These are phyloP conservation scores for Hippophae gyantsensis DNA, from an alignment of 306 rosid species.

Conservation along the genomic window DNA sequence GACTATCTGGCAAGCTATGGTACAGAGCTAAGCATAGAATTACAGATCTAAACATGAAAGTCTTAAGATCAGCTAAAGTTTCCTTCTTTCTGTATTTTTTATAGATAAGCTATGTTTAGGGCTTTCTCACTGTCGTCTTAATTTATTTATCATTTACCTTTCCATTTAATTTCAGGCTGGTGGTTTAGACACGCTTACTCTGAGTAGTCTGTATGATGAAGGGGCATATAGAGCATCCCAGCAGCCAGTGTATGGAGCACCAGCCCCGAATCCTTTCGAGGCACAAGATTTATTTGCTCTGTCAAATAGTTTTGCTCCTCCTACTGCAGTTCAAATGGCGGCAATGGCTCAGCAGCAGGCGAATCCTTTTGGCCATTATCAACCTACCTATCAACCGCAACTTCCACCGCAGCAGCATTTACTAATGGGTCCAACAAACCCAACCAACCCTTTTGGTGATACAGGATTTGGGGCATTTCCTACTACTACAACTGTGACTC, in stretches of 20 bases:
- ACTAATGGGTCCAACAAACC: conserved; percentile 68
- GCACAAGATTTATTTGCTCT: conserved; percentile 78
- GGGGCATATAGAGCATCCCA: conserved; percentile 78
- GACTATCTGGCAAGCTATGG: too few relatives aligned
- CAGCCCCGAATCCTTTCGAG: conserved; percentile 93
- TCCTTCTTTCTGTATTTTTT: too few relatives aligned
- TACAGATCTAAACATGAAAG: too few relatives aligned
- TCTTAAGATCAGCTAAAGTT: too few relatives aligned
- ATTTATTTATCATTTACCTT: background rate
- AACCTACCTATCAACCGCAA: conserved; percentile 41
- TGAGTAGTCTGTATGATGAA: conserved; percentile 77
- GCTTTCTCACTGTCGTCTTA: background rate
- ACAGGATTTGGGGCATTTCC: conserved; percentile 69
- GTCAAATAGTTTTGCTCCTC: conserved; percentile 57
- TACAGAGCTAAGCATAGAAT: too few relatives aligned
- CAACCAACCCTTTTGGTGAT: conserved; percentile 90
- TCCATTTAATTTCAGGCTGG: conserved; percentile 59
- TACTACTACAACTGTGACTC: conserved; percentile 36
- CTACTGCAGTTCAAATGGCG: conserved; percentile 63
- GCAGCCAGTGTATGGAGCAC: conserved; percentile 81
- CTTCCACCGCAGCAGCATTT: conserved; percentile 47
- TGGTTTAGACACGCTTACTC: conserved; percentile 91
- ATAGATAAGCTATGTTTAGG: too few relatives aligned
- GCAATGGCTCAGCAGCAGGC: conserved; percentile 59
- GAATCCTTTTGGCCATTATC: conserved; percentile 83